Percentiles rank a stretch among this genome's conserved stretches.
These are phyloP conservation scores for Hypoxylon fuscum DNA, from an alignment of 495 filamentous ascomycete species.

Conservation along the genomic window DNA sequence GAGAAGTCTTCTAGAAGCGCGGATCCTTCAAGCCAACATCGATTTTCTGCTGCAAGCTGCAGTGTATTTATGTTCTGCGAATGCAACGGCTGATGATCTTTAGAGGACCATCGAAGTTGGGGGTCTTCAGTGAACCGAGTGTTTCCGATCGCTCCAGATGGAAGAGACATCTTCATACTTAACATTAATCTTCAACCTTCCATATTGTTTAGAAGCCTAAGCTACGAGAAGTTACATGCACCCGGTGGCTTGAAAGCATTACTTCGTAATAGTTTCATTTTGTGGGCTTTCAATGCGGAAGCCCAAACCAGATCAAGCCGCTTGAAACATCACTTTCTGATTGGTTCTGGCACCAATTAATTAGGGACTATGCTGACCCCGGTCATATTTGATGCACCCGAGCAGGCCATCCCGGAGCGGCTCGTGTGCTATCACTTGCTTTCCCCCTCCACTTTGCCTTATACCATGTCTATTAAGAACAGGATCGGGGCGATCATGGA, in stretches of 20 bases:
- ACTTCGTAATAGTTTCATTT: conserved; percentile 16
- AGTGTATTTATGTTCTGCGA: background rate
- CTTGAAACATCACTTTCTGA: conserved; percentile 28
- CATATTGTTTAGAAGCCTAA: conserved; percentile 8
- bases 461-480: conserved; percentile 27
- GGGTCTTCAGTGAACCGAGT: too few species aligned
- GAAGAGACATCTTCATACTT: too few species aligned
- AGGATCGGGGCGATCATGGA: conserved; percentile 34
- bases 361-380: conserved; percentile 36
- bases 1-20: conserved; percentile 15
- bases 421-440: conserved; percentile 37
- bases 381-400: conserved; percentile 30
- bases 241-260: conserved; percentile 7
- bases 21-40: too few species aligned
- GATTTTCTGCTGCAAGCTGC: conserved; percentile 1
- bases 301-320: conserved; percentile 20
- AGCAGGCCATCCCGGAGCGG: conserved; percentile 30
- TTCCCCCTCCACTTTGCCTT: conserved; percentile 25
- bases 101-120: background rate
- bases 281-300: conserved; percentile 29
- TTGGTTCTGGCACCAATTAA: conserved; percentile 31
- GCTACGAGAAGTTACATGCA: conserved; percentile 1
- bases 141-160: background rate
- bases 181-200: too few species aligned
- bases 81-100: background rate